phyloP scores from a whole-genome alignment of 306 rosid species.

The Medicago truncatula region MtrunA17r5.0-ANR NC_053047.1:20185001-20185500 shows the following conservation, averaged over 20 bases:
- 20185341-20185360: not conserved
- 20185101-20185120: constrained; percentile 43
- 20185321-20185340: constrained; percentile 33
- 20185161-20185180: constrained; percentile 43
- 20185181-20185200: constrained; percentile 58
- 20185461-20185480: constrained; percentile 72
- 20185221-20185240: constrained; percentile 67
- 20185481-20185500: constrained; percentile 58
- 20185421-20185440: constrained; percentile 58
- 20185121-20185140: not conserved
- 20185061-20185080: not conserved
- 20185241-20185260: constrained; percentile 67
- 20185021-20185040: not conserved
- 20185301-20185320: constrained; percentile 49
- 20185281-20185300: constrained; percentile 47
- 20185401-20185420: constrained; percentile 39
- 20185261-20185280: constrained; percentile 46
- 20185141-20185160: not conserved
- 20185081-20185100: not conserved
- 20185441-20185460: constrained; percentile 58
- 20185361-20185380: not conserved
- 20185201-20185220: constrained; percentile 57
- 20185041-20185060: not conserved
- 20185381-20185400: not conserved
- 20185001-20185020: not conserved